A percentile compares a stretch with the other conserved stretches of the same genome.
phyloP scores from a whole-genome alignment of 2,329 filamentous ascomycete genomes.

The Ascocoryne sarcoides region DNA sequence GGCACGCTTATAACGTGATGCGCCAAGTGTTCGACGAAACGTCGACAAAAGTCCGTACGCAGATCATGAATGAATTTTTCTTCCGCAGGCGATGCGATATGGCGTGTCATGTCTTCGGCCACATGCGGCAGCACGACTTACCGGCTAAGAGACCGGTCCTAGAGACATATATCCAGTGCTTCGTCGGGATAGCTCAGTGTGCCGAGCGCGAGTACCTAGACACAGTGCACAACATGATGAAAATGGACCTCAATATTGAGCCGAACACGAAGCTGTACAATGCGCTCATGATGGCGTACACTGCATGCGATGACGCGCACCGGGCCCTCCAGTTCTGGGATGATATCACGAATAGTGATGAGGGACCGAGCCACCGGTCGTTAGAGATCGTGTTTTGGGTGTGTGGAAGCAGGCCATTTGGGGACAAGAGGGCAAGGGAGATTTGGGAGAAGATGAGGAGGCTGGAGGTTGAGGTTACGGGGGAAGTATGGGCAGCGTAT shows the following conservation, averaged over 20 bases:
- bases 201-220: constrained; percentile 57
- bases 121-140: constrained; percentile 77
- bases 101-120: constrained; percentile 77
- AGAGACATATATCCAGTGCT: constrained; percentile 69
- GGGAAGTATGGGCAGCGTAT: constrained; percentile 67
- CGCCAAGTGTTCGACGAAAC: constrained; percentile 59
- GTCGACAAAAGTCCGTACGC: constrained; percentile 53
- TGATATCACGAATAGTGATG: constrained; percentile 71
- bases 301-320: constrained; percentile 54
- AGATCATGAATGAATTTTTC: constrained; percentile 79
- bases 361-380: constrained; percentile 77
- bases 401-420: constrained; percentile 55
- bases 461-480: constrained; percentile 73
- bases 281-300: constrained; percentile 79
- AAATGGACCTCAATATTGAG: constrained; percentile 77
- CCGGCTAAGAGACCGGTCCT: constrained; percentile 54
- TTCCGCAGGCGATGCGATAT: constrained; percentile 70
- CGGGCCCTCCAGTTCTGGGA: constrained; percentile 73
- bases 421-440: constrained; percentile 51
- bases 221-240: constrained; percentile 85
- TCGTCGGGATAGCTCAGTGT: constrained; percentile 62
- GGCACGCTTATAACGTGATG: constrained; percentile 58
- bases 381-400: constrained; percentile 73
- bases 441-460: constrained; percentile 64
- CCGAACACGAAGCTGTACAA: constrained; percentile 71